These are phyloP conservation scores for Xylaria grammica DNA, from an alignment of 495 filamentous ascomycete genomes.

Conservation along the genomic window DNA sequence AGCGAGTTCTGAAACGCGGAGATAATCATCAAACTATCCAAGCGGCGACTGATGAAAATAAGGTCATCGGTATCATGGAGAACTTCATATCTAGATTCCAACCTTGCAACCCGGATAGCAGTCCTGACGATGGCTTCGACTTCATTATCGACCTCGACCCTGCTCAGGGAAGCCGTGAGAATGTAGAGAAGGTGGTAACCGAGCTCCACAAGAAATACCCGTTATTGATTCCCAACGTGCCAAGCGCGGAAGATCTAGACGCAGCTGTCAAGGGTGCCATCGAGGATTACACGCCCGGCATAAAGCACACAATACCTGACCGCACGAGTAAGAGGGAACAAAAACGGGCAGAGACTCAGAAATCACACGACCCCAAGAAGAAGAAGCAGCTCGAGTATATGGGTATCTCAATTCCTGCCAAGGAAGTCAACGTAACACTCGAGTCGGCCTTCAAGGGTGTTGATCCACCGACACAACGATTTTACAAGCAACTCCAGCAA, in stretches of 20 bases:
- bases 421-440: slow-evolving; percentile 64
- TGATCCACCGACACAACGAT: slow-evolving; percentile 55
- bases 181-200: slow-evolving; percentile 79
- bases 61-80: slow-evolving; percentile 91
- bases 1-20: slow-evolving; percentile 81
- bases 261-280: slow-evolving; percentile 77
- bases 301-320: slow-evolving; percentile 73
- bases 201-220: slow-evolving; percentile 76
- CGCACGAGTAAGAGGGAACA: slow-evolving; percentile 44
- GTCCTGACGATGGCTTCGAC: slow-evolving; percentile 80
- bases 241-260: slow-evolving; percentile 75
- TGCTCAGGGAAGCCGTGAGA: slow-evolving; percentile 73
- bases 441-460: slow-evolving; percentile 67
- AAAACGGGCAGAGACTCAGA: slow-evolving; percentile 44
- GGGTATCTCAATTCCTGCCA: slow-evolving; percentile 65
- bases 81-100: slow-evolving; percentile 90
- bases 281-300: slow-evolving; percentile 74
- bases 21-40: slow-evolving; percentile 99
- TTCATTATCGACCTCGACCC: slow-evolving; percentile 85
- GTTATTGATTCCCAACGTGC: slow-evolving; percentile 72
- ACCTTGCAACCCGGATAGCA: slow-evolving; percentile 62
- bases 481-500: slow-evolving; percentile 78
- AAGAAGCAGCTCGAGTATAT: slow-evolving; percentile 79
- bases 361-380: slow-evolving; percentile 45
- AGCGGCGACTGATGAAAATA: slow-evolving; percentile 66